Percentiles rank a stretch among this genome's conserved stretches.
These are phyloP conservation scores for Mucor irregularis DNA, from an alignment of 371 early-diverging fungal species.

Conservation along the genomic window DNA sequence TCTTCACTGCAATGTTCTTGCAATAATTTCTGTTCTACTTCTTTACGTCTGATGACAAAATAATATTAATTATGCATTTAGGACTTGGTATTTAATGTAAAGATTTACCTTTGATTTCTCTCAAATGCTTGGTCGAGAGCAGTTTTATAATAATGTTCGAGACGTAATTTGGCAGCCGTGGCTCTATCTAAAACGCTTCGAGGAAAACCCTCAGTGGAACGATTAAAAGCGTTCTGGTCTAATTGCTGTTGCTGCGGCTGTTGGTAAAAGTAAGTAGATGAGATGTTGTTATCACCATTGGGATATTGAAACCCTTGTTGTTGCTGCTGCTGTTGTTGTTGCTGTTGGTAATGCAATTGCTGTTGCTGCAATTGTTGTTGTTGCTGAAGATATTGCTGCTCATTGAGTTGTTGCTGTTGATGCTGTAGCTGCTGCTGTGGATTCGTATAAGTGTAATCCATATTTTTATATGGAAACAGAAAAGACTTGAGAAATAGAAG, in stretches of 20 bases:
- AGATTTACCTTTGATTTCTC: slow-evolving; percentile 72
- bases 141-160: slow-evolving; percentile 89
- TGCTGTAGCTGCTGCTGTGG: slow-evolving; percentile 8
- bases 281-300: background rate
- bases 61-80: background rate
- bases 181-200: slow-evolving; percentile 81
- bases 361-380: slow-evolving; percentile 7
- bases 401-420: background rate
- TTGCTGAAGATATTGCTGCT: slow-evolving; percentile 3
- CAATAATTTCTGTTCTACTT: slow-evolving; percentile 76
- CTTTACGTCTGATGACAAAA: slow-evolving; percentile 59
- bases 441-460: slow-evolving; percentile 30
- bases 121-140: slow-evolving; percentile 88
- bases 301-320: slow-evolving; percentile 7
- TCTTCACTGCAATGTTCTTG: slow-evolving; percentile 84
- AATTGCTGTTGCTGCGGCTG: slow-evolving; percentile 22
- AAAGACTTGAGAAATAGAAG: background rate
- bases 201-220: slow-evolving; percentile 70
- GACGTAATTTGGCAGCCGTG: slow-evolving; percentile 81
- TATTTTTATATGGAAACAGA: background rate
- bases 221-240: slow-evolving; percentile 34
- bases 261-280: slow-evolving; percentile 26
- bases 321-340: slow-evolving; percentile 7
- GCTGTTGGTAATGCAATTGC: background rate
- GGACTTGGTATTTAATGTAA: no score